A percentile compares a stretch with the other conserved stretches of the same genome.
These are phyloP conservation scores for Camelina sativa DNA, from an alignment of 345 rosid species.

Conservation along the genomic window DNA sequence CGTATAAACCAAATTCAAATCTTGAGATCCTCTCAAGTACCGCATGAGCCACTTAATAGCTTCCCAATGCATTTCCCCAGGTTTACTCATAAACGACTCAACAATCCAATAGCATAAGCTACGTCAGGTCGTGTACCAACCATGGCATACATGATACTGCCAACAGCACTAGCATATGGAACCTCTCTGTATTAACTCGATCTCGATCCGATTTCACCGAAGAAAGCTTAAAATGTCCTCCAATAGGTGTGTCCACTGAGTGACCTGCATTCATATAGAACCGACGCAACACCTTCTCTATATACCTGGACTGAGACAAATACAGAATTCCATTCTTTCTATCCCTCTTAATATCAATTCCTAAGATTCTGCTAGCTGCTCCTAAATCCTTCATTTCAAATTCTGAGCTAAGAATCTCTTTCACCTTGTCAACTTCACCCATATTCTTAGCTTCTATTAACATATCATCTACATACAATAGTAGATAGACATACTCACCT, in stretches of 20 bases:
- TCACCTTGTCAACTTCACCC: too few relatives aligned
- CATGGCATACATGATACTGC: background rate
- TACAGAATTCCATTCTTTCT: background rate
- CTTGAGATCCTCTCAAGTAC: background rate
- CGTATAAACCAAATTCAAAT: background rate
- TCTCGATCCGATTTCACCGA: background rate
- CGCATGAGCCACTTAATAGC: background rate
- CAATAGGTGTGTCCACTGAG: background rate
- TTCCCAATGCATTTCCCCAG: background rate
- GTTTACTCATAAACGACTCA: background rate
- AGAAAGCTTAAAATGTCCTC: background rate
- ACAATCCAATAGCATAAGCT: background rate
- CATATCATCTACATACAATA: too few relatives aligned
- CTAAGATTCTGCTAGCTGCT: too few relatives aligned
- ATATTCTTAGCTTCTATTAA: too few relatives aligned
- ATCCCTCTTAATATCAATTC: background rate
- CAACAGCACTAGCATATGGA: background rate
- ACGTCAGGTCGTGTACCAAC: background rate
- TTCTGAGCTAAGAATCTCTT: too few relatives aligned
- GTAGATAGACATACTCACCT: too few relatives aligned
- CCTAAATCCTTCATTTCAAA: too few relatives aligned
- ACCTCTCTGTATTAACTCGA: background rate
- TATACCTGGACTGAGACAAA: background rate
- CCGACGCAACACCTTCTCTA: background rate
- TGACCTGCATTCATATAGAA: background rate